These are phyloP conservation scores for Verticillium longisporum DNA, from an alignment of 2,329 filamentous ascomycete species.

Conservation along the genomic window DNA sequence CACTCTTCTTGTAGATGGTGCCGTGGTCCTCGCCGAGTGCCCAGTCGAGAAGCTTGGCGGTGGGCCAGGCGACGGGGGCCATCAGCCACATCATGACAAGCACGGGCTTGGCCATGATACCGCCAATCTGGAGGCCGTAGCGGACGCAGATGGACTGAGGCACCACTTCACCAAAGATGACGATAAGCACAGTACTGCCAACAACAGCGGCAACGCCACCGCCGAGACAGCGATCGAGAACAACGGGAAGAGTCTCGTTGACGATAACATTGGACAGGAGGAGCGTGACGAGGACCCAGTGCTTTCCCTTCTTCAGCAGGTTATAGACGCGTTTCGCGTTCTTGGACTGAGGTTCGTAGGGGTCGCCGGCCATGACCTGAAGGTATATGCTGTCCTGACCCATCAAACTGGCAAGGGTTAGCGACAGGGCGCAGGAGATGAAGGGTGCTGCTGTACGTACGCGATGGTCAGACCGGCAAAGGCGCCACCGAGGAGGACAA, in stretches of 20 bases:
- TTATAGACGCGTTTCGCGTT: conserved; percentile 77
- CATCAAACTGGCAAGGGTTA: conserved; percentile 40
- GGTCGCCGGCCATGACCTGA: conserved; percentile 84
- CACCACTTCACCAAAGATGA: conserved; percentile 96
- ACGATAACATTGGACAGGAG: conserved; percentile 95
- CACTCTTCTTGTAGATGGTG: conserved; percentile 96
- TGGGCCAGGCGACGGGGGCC: conserved; percentile 86
- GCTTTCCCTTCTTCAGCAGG: conserved; percentile 81
- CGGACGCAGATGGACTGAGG: conserved; percentile 95
- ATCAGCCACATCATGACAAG: conserved; percentile 86
- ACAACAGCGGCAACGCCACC: conserved; percentile 92
- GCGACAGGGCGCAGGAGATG: conserved; percentile 1
- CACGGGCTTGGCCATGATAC: conserved; percentile 86
- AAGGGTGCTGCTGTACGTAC: conserved; percentile 35
- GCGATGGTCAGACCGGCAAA: conserved; percentile 93
- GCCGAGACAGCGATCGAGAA: conserved; percentile 87
- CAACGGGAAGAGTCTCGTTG: conserved; percentile 92
- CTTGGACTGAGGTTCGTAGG: conserved; percentile 75
- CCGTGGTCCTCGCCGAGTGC: conserved; percentile 85
- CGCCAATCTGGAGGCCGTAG: conserved; percentile 90
- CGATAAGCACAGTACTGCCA: conserved; percentile 88
- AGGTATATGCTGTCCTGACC: conserved; percentile 91
- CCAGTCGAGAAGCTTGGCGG: conserved; percentile 89
- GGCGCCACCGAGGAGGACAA: conserved; percentile 83
- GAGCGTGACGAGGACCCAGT: conserved; percentile 95